phyloP scores from a whole-genome alignment of 257 asterid species.

The Jasminum sambac region DNA sequence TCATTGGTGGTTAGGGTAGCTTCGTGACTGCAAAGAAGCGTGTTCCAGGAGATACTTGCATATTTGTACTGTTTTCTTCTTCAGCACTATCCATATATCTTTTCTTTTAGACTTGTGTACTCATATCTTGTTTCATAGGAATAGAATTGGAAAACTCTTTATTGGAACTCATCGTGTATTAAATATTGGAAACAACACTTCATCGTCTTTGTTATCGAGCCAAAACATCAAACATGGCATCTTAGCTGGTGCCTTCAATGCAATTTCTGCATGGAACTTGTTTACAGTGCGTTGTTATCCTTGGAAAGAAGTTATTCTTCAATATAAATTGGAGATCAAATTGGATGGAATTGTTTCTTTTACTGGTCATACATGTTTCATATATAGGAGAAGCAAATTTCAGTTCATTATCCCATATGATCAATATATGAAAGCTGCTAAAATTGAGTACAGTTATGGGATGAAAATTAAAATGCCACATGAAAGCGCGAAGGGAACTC shows the following conservation, averaged over 20 bases:
- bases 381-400: background rate
- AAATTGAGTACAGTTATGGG: conserved; percentile 8
- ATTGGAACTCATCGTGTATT: conserved; percentile 14
- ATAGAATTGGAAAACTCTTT: conserved; percentile 6
- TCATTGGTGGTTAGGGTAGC: conserved; percentile 13
- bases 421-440: conserved; percentile 14
- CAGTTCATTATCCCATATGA: conserved; percentile 13
- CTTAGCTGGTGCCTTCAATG: conserved; percentile 21
- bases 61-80: background rate
- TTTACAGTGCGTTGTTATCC: conserved; percentile 16
- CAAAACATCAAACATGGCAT: conserved; percentile 21
- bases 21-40: conserved; percentile 21
- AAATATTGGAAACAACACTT: background rate
- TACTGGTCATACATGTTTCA: background rate
- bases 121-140: conserved; percentile 6
- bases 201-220: conserved; percentile 16
- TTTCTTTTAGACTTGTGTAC: background rate
- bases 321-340: background rate
- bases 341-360: background rate
- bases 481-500: no score
- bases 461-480: conserved; percentile 18
- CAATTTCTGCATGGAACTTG: conserved; percentile 11
- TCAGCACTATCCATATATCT: background rate
- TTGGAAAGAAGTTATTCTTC: background rate
- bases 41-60: conserved; percentile 19